Percentiles rank a stretch among this genome's conserved stretches.
These are phyloP conservation scores for Circinella umbellata DNA, from an alignment of 371 early-diverging fungal species.

Conservation along the genomic window DNA sequence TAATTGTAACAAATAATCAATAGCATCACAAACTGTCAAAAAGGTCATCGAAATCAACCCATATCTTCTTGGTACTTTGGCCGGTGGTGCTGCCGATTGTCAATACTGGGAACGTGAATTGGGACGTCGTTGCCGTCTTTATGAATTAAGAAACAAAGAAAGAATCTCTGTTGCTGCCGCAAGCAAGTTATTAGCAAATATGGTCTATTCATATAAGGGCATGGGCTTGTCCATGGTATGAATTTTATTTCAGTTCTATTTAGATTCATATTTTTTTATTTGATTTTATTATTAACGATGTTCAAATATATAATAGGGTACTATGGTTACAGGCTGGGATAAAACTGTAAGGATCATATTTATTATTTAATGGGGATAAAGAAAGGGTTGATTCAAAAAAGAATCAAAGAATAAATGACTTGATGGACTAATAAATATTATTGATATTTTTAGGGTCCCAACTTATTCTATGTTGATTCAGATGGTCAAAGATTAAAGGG, in stretches of 20 bases:
- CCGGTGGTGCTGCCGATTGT: conserved; percentile 99
- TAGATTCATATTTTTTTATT: background rate
- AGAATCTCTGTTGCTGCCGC: conserved; percentile 99
- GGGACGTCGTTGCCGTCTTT: conserved; percentile 94
- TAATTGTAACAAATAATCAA: background rate
- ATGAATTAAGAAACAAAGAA: conserved; percentile 98
- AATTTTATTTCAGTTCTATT: background rate
- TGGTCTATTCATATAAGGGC: conserved; percentile 98
- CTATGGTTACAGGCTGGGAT: conserved; percentile 99
- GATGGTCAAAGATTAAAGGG: conserved; percentile 96
- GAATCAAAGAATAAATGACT: no score
- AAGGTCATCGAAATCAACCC: conserved; percentile 99
- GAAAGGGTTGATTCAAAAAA: background rate
- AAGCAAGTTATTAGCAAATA: conserved; percentile 95
- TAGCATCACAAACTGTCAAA: conserved; percentile 97
- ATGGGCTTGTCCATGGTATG: conserved; percentile 97
- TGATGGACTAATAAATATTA: background rate
- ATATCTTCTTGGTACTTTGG: conserved; percentile 99
- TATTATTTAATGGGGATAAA: background rate
- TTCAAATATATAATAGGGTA: conserved; percentile 72
- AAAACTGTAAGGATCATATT: conserved; percentile 63
- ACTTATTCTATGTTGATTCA: conserved; percentile 98
- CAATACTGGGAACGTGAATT: conserved; percentile 99
- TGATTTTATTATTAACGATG: background rate
- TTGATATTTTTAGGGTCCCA: conserved; percentile 76